phyloP scores from a whole-genome alignment of 75 land plant species.

The Gnetum montanum region DNA sequence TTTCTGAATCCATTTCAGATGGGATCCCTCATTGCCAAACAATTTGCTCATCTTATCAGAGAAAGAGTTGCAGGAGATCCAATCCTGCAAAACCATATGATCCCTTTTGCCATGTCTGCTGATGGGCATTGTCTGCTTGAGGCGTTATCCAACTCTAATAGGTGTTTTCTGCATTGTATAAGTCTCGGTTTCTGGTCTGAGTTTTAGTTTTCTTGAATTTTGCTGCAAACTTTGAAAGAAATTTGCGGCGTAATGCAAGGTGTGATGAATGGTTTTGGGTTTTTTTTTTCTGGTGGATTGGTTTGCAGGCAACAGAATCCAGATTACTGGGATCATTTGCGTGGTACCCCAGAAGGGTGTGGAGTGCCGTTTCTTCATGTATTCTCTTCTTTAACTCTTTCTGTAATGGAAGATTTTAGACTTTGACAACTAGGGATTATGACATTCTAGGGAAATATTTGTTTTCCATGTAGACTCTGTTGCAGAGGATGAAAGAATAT shows the following conservation, averaged over 20 bases:
- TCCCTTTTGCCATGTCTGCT: slow-evolving; percentile 55
- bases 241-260: not conserved
- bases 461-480: too few relatives aligned
- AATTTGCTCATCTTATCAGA: slow-evolving; percentile 42
- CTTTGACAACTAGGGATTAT: too few relatives aligned
- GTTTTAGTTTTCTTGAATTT: too few relatives aligned
- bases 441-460: too few relatives aligned
- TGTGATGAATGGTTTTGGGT: not conserved
- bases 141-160: slow-evolving; percentile 40
- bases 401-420: too few relatives aligned
- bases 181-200: too few relatives aligned
- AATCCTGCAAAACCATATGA: slow-evolving; percentile 58
- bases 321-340: slow-evolving; percentile 68
- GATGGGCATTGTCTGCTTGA: slow-evolving; percentile 34
- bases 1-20: slow-evolving; percentile 26
- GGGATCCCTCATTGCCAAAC: slow-evolving; percentile 59
- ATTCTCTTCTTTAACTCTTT: slow-evolving; percentile 1
- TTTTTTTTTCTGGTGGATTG: not conserved
- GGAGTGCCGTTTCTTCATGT: slow-evolving; percentile 67
- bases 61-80: slow-evolving; percentile 59
- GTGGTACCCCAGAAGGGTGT: slow-evolving; percentile 78
- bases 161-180: too few relatives aligned
- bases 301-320: slow-evolving; percentile 44
- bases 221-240: too few relatives aligned
- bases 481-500: too few relatives aligned